Base-by-base conservation (phyloP, 2,329 filamentous ascomycete species). In the Diaporthe humulicola region DNA sequence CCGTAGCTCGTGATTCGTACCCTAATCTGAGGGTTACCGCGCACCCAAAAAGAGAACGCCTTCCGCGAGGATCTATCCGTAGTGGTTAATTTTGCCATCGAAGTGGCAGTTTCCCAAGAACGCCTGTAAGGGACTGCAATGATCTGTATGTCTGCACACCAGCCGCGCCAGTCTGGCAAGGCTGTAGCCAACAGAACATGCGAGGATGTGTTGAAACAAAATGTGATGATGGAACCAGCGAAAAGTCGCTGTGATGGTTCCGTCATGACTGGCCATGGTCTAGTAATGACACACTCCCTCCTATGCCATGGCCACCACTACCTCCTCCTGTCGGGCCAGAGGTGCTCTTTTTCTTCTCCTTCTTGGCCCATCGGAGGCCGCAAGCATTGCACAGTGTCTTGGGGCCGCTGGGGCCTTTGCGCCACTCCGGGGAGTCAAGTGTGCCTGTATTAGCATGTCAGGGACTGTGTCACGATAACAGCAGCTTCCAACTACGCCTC, bases 321-420 rank as follows among this genome's bases (percentile, higher is more conserved):
- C 54, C 66, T 10, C 64, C 36, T 12, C 60, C 61, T 12, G 74
- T 8, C 28, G 72, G 52, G 22, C 72, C 75, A 38, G 74, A 73
- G 30, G 56, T 76, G 42, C 73, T 80, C 30, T 79, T 84, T 81
- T 95, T 96, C 88, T 97, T 97, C 81, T 97, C 94, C 81, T 94
- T 95, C 90, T 94, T 92, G 22, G 92, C 91, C 92, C 92, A 93
- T 70, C 92, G 87, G 40, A 93, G 85, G 50, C 96, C 96, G 82
- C 96, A 98, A 10, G 96, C 96, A 85, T 98, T 98, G 84, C 96
- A 98, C 17, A 98, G 86, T 12, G 96, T 98, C 84, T 98, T 98
- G 1, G 96, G 96, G 2, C 96, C 96, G 77, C 91, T 95, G 0
- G 96, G 96, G 0, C 96, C 96, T 83, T 98, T 98, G 76, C 96